These are phyloP conservation scores for Diaporthe helianthi DNA, from an alignment of 2,329 filamentous ascomycete genomes.

Conservation along the genomic window DNA sequence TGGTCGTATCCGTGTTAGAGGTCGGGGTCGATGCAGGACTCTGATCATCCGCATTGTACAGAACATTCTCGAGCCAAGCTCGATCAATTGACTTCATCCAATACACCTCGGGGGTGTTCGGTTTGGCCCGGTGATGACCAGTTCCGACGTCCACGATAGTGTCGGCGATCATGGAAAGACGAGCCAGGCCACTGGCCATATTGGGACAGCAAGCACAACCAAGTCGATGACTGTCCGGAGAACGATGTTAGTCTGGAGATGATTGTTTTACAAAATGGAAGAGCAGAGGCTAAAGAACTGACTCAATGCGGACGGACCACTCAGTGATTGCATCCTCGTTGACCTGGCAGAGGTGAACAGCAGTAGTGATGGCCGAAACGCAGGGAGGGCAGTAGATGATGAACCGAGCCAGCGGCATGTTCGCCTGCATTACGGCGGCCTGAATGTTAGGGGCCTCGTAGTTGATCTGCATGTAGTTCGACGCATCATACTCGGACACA, in stretches of 20 bases:
- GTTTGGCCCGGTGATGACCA: slow-evolving; percentile 20
- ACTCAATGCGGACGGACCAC: slow-evolving; percentile 29
- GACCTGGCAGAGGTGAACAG: background rate
- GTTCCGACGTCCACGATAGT: slow-evolving; percentile 19
- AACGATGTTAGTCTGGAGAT: background rate
- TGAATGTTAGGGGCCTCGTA: background rate
- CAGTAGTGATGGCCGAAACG: slow-evolving; percentile 14
- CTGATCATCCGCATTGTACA: background rate
- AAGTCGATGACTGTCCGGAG: slow-evolving; percentile 8
- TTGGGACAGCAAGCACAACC: slow-evolving; percentile 9
- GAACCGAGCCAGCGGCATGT: background rate
- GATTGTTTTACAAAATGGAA: too few species aligned
- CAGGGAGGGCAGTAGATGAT: slow-evolving; percentile 28
- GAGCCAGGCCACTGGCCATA: background rate
- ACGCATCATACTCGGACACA: background rate
- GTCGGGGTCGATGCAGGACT: background rate
- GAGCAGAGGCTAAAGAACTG: background rate
- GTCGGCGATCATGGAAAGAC: slow-evolving; percentile 26
- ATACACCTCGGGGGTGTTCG: background rate
- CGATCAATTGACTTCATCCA: slow-evolving; percentile 26
- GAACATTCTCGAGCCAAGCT: slow-evolving; percentile 10
- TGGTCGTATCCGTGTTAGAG: background rate
- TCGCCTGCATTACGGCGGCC: background rate
- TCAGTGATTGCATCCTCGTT: background rate
- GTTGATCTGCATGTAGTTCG: background rate